Conservation (phyloP, 2,329 filamentous ascomycete species). For the Apiospora sp. region DNA sequence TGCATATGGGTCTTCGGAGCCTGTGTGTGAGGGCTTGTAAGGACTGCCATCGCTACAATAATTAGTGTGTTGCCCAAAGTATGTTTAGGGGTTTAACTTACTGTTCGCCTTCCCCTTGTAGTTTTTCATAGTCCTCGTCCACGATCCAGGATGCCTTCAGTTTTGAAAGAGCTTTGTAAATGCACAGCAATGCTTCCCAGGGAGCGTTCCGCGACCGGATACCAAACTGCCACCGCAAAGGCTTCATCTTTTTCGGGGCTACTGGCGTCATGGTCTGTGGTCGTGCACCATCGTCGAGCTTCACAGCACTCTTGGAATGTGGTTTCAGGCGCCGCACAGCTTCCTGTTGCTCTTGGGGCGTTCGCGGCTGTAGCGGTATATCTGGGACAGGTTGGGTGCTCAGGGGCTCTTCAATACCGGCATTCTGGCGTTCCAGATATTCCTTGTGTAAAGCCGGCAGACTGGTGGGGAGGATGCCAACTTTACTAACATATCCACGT, state of each 20-base stretch:
- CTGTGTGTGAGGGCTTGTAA: constrained; percentile 32
- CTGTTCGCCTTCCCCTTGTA: constrained; percentile 54
- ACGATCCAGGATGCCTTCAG: constrained; percentile 89
- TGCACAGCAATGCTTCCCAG: constrained; percentile 91
- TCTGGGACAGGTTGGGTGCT: constrained; percentile 56
- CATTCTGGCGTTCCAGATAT: constrained; percentile 78
- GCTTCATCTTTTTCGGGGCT: constrained; percentile 74
- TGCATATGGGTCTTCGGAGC: constrained; percentile 37
- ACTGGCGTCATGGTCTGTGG: constrained; percentile 71
- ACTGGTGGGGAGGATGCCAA: constrained; percentile 90
- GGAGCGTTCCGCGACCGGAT: constrained; percentile 94
- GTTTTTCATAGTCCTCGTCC: constrained; percentile 65
- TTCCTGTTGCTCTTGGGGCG: constrained; percentile 80
- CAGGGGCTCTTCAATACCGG: constrained; percentile 56
- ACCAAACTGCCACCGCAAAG: constrained; percentile 96
- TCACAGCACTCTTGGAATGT: constrained; percentile 76
- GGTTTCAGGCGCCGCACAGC: constrained; percentile 84
- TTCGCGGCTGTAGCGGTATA: constrained; percentile 59
- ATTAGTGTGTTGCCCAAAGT: constrained; percentile 25
- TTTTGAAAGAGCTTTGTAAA: constrained; percentile 89
- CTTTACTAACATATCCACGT: constrained; percentile 77
- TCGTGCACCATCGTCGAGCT: constrained; percentile 70
- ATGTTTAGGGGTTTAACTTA: constrained; percentile 35
- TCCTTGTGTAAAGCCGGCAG: constrained; percentile 90
- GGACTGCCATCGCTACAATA: constrained; percentile 30